Base-by-base conservation (phyloP, 345 rosid genomes). In the Citrus sp. region DNA sequence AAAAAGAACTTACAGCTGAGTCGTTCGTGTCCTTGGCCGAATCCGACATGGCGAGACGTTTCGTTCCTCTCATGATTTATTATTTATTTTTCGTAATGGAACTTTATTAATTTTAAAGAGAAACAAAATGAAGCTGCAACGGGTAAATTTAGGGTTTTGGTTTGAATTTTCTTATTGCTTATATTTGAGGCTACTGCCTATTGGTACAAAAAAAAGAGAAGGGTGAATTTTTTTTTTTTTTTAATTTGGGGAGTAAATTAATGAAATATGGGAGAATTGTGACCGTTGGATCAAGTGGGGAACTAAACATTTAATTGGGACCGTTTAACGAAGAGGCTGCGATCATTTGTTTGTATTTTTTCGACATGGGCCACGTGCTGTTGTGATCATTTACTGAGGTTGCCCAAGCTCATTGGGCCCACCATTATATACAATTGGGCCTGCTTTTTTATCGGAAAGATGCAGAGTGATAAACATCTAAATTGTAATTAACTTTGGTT, bases 1-100 rank as follows among this genome's bases (percentile, higher is more conserved):
- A 12, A 7, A 34, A 54, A 9, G 35, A 70, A 83, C 99, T 89
- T 85, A 94, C 99, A 22, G 87, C 70, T 37, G 90, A 76, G 67
- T 96, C 95, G 74, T 66, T 81, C 18, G 91, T 67, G 54, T 85
- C 91, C 64, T 84, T 80, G 63, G 73, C 82, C 60, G 89, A 82
- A 68, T 87, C 93, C 73, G 92, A 86, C 25, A 78, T 75, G 59
- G 93, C 92, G 74, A 87, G 80, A 38, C 96, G 94, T 82, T 93
- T 95, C 28, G 89, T 37, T 63, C 92, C 95, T 79, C 83, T 93
- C 95, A 90, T 90, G 81, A 82, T 84, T 75, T 64, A 9, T 66
- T 28, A 13, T 21, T 37, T 74, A 27, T 61, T 59, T 4, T 60
- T 32, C 18, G 4, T 60, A 14, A 21, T 24, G 51, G 59, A 34